phyloP scores from a whole-genome alignment of 2,329 filamentous ascomycete genomes.

The Colletotrichum plurivorum region DNA sequence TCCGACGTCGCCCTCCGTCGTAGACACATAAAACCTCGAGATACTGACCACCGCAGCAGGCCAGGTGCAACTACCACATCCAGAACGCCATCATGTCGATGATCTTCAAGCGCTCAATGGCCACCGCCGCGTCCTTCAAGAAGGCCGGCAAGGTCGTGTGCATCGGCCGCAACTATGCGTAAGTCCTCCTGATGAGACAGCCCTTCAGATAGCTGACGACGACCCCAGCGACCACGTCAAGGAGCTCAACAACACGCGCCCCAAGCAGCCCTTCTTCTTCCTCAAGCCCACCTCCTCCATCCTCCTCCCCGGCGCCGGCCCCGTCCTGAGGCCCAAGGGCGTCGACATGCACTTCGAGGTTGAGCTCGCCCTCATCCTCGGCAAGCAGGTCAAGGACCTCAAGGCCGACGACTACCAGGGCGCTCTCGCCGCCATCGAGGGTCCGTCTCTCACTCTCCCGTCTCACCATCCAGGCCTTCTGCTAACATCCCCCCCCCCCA shows the following conservation, averaged over 20 bases:
- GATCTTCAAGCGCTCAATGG: constrained; percentile 53
- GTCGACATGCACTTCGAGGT: constrained; percentile 95
- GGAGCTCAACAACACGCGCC: constrained; percentile 88
- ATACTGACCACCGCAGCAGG: not conserved
- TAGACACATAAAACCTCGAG: not conserved
- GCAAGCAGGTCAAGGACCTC: constrained; percentile 83
- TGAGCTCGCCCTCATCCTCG: constrained; percentile 91
- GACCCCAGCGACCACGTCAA: constrained; percentile 85
- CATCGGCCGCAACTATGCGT: constrained; percentile 98
- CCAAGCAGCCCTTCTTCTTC: constrained; percentile 99
- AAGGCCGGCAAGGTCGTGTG: constrained; percentile 85
- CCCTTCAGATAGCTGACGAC: constrained; percentile 40
- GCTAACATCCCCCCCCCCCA: constrained; percentile 50
- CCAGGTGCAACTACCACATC: not conserved
- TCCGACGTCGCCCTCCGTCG: constrained; percentile 22
- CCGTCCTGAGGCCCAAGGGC: constrained; percentile 85
- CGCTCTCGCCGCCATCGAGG: constrained; percentile 86
- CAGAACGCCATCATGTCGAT: constrained; percentile 46
- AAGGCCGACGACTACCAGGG: constrained; percentile 79
- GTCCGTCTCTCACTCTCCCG: constrained; percentile 64
- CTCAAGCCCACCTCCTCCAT: constrained; percentile 93
- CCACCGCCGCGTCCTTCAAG: constrained; percentile 63
- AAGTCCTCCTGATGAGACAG: constrained; percentile 50
- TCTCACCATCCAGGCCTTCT: not conserved
- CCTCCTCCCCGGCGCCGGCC: constrained; percentile 82